Base-by-base conservation (phyloP, 768 basidiomycete genomes). In the Mycena rebaudengoi region DNA sequence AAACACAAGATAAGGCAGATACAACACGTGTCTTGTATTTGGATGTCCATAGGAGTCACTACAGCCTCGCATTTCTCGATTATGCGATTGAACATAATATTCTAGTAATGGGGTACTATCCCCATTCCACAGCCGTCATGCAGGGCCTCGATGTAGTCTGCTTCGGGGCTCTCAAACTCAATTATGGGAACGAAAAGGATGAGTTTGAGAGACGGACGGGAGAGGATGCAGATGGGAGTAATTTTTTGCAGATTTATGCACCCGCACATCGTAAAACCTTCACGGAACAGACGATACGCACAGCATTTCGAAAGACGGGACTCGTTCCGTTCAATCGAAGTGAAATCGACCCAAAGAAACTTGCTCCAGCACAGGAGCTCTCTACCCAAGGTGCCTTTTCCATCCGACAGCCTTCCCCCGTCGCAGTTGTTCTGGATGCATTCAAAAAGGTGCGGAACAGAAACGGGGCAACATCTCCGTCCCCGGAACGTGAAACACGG, bases 191-290 rank as follows among this genome's bases (percentile, higher is more conserved):
- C 14, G 50, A 52, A 25, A 52, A 52, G 50, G 50, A 52, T 8
- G 50, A 52, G 7, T 52, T 52, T 28, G 35, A 52, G 32, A 16
- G 50, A 3, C 10, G 23, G 25, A 52, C 33, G 7, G 35, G 50
- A 16, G 18, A 52, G 50, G 50, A 37, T 5, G 50, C 37, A 5
- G 28, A 16, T n/a, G 25, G 37, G 2, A 37, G 37, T 21, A 52
- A 52, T 52, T 52, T 39, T 23, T 30, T 52, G 35, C 37, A 37
- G 37, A 52, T 52, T 26, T 52, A 52, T 28, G 50, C 35, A 26
- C 50, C 35, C 3, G 50, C 50, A 1, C 50, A 52, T 20, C 23
- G 33, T 6, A 37, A 39, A 39, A 39, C 50, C 2, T 52, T 52
- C 20, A 52, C 35, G 23, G 50, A 52, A 16, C 35, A 37, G 28